Conservation (phyloP, 805 yeast species). For the Pichia exigua region DNA sequence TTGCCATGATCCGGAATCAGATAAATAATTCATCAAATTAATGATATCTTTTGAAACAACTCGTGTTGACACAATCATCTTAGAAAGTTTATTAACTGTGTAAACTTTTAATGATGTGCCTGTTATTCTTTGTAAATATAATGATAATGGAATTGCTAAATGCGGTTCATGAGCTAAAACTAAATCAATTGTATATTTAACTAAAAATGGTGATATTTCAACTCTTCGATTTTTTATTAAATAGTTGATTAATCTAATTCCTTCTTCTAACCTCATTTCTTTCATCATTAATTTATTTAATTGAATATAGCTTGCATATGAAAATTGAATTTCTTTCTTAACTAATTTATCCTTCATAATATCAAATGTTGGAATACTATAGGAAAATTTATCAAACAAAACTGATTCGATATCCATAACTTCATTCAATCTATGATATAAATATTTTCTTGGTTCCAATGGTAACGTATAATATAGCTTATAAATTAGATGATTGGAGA, state of each 20-base stretch:
- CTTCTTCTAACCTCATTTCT: conserved; percentile 9
- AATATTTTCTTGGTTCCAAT: neutral
- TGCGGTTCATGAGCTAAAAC: conserved; percentile 1
- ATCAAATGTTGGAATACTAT: neutral
- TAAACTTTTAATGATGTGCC: conserved; percentile 1
- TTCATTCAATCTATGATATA: neutral
- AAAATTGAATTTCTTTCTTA: neutral
- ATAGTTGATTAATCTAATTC: conserved; percentile 1
- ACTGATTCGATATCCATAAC: neutral
- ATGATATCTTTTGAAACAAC: neutral
- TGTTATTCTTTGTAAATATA: conserved; percentile 3
- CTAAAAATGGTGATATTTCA: conserved; percentile 2
- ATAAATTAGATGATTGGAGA: conserved; percentile 2
- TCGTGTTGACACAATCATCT: neutral
- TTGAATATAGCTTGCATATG: conserved; percentile 3
- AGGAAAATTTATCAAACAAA: neutral
- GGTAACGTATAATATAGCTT: conserved; percentile 6
- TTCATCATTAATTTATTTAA: conserved; percentile 3
- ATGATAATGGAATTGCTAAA: conserved; percentile 7
- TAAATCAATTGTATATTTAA: conserved; percentile 1
- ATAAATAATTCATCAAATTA: neutral
- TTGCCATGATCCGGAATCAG: neutral
- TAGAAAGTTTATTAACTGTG: neutral
- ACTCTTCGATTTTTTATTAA: neutral
- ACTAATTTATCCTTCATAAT: neutral